phyloP scores from a whole-genome alignment of 495 filamentous ascomycete species.

The Pseudevernia furfuracea region DNA sequence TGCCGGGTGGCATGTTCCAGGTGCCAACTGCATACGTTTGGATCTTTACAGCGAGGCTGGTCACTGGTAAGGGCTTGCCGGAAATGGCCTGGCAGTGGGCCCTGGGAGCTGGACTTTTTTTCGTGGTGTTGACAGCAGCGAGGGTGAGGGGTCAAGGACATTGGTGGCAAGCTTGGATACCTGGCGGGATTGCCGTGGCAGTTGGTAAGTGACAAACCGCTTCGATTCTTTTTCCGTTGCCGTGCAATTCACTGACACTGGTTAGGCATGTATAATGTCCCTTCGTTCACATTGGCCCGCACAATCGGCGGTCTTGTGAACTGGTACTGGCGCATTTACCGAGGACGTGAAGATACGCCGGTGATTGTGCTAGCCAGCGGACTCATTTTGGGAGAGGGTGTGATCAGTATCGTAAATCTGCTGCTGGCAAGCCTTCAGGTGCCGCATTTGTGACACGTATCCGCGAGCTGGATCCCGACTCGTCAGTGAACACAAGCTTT shows the following conservation, averaged over 20 bases:
- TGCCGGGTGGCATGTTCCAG: conserved; percentile 84
- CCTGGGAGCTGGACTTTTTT: conserved; percentile 58
- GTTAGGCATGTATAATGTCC: conserved; percentile 89
- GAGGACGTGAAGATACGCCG: conserved; percentile 48
- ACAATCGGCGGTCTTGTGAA: conserved; percentile 76
- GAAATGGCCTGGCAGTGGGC: conserved; percentile 73
- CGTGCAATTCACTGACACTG: conserved; percentile 23
- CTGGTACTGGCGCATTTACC: conserved; percentile 66
- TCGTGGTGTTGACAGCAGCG: conserved; percentile 58
- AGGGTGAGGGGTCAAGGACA: conserved; percentile 49
- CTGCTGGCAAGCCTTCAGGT: conserved; percentile 71
- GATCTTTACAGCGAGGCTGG: conserved; percentile 90
- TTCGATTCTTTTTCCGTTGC: not conserved
- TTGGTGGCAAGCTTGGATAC: conserved; percentile 47
- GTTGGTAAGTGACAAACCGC: conserved; percentile 48
- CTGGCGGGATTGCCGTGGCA: conserved; percentile 91
- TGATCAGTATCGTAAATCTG: conserved; percentile 87
- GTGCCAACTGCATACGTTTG: conserved; percentile 92
- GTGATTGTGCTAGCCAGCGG: conserved; percentile 63
- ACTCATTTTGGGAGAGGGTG: conserved; percentile 87
- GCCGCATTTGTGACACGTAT: conserved; percentile 55
- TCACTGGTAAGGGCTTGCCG: conserved; percentile 88
- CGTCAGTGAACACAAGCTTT: not conserved
- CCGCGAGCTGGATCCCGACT: not conserved
- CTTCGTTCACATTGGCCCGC: conserved; percentile 87